These are phyloP conservation scores for Verticillium zaregamsianum DNA, from an alignment of 2,329 filamentous ascomycete species.

Conservation along the genomic window DNA sequence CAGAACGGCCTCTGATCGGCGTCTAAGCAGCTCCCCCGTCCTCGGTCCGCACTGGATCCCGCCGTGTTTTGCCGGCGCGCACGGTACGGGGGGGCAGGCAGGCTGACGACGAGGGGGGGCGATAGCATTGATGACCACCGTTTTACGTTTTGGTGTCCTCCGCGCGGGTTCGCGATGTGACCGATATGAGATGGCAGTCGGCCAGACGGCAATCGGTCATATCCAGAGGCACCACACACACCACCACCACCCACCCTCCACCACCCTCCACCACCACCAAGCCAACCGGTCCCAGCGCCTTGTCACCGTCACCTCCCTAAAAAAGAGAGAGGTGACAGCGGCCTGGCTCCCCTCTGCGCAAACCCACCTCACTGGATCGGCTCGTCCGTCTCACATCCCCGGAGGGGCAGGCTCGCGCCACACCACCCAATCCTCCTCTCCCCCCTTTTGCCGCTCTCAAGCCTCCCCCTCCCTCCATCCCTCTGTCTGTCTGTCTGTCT, in stretches of 20 bases:
- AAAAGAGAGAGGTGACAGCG: background rate
- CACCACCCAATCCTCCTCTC: too few species aligned
- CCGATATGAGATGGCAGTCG: background rate
- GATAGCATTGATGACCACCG: background rate
- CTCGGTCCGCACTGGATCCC: background rate
- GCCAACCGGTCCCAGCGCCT: constrained; percentile 2
- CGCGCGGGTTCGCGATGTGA: background rate
- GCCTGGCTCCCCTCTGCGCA: background rate
- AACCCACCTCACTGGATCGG: background rate
- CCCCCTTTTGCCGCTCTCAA: too few species aligned
- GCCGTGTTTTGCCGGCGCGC: background rate
- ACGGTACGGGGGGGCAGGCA: background rate
- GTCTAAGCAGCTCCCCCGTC: background rate
- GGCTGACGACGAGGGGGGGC: background rate
- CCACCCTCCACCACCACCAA: constrained; percentile 23
- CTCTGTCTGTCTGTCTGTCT: too few species aligned
- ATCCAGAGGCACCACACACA: background rate
- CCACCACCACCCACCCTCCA: constrained; percentile 2
- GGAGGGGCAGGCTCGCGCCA: too few species aligned
- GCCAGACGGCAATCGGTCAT: background rate
- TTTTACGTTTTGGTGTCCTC: background rate
- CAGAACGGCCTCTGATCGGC: background rate
- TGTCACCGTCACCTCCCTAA: background rate
- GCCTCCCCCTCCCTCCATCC: too few species aligned
- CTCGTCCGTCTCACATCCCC: background rate